Conservation (phyloP, 306 rosid genomes). For the Cucumis sativus region Cucumber_9930_V3 NC_026657.2:38887001-38887500, state of each 20-base stretch:
- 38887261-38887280: background rate
- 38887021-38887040: constrained; percentile 3
- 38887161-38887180: background rate
- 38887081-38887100: too few relatives aligned
- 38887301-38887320: too few relatives aligned
- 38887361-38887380: too few relatives aligned
- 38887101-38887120: background rate
- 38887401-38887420: too few relatives aligned
- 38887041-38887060: background rate
- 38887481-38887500: too few relatives aligned
- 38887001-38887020: background rate
- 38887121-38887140: background rate
- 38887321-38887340: too few relatives aligned
- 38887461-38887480: too few relatives aligned
- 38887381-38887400: too few relatives aligned
- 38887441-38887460: too few relatives aligned
- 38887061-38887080: too few relatives aligned
- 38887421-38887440: too few relatives aligned
- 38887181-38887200: background rate
- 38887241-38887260: background rate
- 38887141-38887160: background rate
- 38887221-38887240: background rate
- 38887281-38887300: background rate
- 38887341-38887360: too few relatives aligned
- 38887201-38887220: background rate